Conservation (phyloP, 2,329 filamentous ascomycete genomes). For the Xylariaceae sp. region DNA sequence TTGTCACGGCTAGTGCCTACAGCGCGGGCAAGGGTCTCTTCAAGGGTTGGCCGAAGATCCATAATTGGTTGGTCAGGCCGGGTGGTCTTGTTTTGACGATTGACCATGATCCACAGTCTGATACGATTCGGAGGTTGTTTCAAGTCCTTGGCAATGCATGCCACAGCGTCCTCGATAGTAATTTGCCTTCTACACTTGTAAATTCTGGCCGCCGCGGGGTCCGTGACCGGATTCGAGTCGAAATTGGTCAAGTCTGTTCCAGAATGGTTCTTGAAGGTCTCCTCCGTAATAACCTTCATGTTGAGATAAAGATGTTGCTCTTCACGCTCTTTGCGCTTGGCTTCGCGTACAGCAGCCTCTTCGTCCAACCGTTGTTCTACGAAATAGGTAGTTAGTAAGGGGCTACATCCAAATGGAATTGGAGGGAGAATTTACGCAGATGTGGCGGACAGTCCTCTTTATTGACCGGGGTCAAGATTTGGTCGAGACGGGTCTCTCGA, state of each 20-base stretch:
- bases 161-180: slow-evolving; percentile 69
- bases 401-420: not conserved
- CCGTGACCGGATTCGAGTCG: slow-evolving; percentile 50
- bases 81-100: slow-evolving; percentile 94
- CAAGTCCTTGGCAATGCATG: slow-evolving; percentile 64
- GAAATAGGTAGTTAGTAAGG: slow-evolving; percentile 12
- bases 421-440: slow-evolving; percentile 55
- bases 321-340: slow-evolving; percentile 78
- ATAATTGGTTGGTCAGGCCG: slow-evolving; percentile 82
- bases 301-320: slow-evolving; percentile 91
- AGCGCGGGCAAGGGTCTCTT: slow-evolving; percentile 56
- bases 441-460: slow-evolving; percentile 75
- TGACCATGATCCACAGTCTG: slow-evolving; percentile 95
- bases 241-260: slow-evolving; percentile 76
- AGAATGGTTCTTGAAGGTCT: slow-evolving; percentile 74
- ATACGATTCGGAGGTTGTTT: slow-evolving; percentile 63
- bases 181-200: slow-evolving; percentile 72
- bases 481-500: slow-evolving; percentile 76
- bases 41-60: slow-evolving; percentile 70
- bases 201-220: slow-evolving; percentile 63
- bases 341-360: slow-evolving; percentile 71
- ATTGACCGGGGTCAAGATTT: slow-evolving; percentile 71
- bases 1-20: slow-evolving; percentile 57
- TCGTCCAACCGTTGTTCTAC: slow-evolving; percentile 70
- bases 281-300: slow-evolving; percentile 73